phyloP scores from a whole-genome alignment of 148 eudicot species.

The Heliamphora exappendiculata region DNA sequence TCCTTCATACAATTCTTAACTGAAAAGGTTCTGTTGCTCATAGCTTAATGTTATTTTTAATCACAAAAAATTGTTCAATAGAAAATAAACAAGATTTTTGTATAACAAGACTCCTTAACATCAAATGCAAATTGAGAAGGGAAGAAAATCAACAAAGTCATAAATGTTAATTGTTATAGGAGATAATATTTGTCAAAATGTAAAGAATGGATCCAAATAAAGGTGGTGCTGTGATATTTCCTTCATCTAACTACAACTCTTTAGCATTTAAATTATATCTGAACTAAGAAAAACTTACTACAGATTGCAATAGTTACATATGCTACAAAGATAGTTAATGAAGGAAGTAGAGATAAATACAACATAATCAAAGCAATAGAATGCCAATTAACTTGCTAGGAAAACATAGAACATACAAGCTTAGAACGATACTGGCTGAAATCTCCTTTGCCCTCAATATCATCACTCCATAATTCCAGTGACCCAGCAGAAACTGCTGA shows the following conservation, averaged over 20 bases:
- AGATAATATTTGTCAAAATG: background rate
- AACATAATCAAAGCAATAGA: background rate
- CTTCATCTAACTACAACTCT: background rate
- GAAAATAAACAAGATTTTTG: background rate
- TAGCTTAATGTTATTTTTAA: background rate
- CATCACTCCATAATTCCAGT: conserved; percentile 90
- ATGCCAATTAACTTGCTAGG: no score
- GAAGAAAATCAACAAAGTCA: background rate
- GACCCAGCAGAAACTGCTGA: conserved; percentile 49
- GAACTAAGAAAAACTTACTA: background rate
- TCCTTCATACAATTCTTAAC: background rate
- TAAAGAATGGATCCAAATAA: background rate
- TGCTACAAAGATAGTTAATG: background rate
- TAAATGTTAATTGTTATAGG: background rate
- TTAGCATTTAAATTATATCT: background rate
- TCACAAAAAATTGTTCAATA: background rate
- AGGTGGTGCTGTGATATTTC: background rate
- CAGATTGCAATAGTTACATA: background rate
- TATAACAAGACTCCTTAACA: background rate
- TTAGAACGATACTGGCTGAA: conserved; percentile 86
- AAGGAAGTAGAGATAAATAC: background rate
- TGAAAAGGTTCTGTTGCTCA: background rate
- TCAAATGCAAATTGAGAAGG: background rate
- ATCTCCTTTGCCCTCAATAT: conserved; percentile 83
- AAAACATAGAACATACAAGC: conserved; percentile 50